Evolutionary conservation across 2,329 filamentous ascomycete genomes (phyloP).

Genomic region (Fusarium foetens): DNA sequence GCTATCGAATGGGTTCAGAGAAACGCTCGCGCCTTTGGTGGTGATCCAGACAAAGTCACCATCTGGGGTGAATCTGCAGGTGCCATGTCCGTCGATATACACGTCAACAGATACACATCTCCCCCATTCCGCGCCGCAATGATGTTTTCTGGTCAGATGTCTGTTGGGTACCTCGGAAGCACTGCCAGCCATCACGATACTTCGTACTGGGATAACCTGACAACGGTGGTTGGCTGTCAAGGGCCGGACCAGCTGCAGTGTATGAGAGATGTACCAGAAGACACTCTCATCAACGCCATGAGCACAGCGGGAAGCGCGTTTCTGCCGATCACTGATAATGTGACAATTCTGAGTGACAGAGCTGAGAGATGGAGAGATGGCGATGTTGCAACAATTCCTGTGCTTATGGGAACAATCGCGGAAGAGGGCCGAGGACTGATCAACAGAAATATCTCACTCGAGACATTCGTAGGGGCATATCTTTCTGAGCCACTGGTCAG

Average conservation of each 20-base stretch:
- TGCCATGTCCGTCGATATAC: conserved; percentile 47
- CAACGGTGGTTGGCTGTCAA: conserved; percentile 28
- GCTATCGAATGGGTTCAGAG: conserved; percentile 44
- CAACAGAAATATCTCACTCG: conserved; percentile 35
- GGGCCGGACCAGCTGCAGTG: conserved; percentile 28
- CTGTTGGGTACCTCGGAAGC: conserved; percentile 36
- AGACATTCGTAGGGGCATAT: conserved; percentile 31
- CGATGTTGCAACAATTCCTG: conserved; percentile 29
- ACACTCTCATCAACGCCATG: conserved; percentile 31
- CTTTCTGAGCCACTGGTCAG: conserved; percentile 23
- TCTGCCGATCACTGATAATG: conserved; percentile 33
- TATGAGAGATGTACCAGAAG: conserved; percentile 30
- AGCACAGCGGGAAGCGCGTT: conserved; percentile 1
- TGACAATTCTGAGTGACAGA: conserved; percentile 23
- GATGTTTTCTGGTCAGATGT: conserved; percentile 46
- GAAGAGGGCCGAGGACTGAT: conserved; percentile 42
- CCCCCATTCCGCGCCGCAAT: conserved; percentile 43
- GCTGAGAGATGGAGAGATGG: conserved; percentile 38
- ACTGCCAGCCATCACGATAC: conserved; percentile 5
- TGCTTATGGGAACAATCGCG: conserved; percentile 41
- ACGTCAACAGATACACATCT: conserved; percentile 38
- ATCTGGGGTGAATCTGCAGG: conserved; percentile 47
- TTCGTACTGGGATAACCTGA: conserved; percentile 27
- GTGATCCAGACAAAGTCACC: conserved; percentile 40
- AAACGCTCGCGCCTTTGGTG: conserved; percentile 44